phyloP scores from a whole-genome alignment of 2,329 filamentous ascomycete genomes.

The Fusarium temperatum region DNA sequence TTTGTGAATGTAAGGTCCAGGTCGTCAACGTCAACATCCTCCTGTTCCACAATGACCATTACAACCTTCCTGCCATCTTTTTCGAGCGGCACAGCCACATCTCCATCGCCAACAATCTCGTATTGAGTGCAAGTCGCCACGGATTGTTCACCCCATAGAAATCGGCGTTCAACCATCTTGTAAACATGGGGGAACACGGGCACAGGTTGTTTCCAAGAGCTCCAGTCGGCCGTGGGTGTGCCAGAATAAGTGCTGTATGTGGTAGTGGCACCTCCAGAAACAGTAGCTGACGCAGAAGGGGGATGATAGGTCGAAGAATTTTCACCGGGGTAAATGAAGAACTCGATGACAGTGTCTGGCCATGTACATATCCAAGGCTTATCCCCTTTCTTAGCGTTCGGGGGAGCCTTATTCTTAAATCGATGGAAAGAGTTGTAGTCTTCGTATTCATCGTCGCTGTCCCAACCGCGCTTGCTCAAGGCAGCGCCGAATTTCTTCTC shows the following conservation, averaged over 20 bases:
- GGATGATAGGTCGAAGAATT: slow-evolving; percentile 45
- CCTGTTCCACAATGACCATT: slow-evolving; percentile 55
- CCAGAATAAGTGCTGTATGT: slow-evolving; percentile 16
- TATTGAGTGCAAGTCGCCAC: slow-evolving; percentile 60
- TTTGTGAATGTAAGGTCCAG: not conserved
- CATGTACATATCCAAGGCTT: slow-evolving; percentile 68
- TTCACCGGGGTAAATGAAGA: slow-evolving; percentile 66
- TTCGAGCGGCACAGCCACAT: not conserved
- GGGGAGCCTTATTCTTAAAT: slow-evolving; percentile 24
- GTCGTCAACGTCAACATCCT: not conserved
- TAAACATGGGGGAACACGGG: slow-evolving; percentile 60
- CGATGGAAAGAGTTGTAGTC: slow-evolving; percentile 29
- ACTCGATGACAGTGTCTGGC: slow-evolving; percentile 63
- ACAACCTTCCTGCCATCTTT: slow-evolving; percentile 52
- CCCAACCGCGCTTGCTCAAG: slow-evolving; percentile 43
- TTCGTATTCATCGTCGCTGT: slow-evolving; percentile 17
- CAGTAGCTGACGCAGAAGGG: slow-evolving; percentile 2
- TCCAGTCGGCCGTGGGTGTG: not conserved
- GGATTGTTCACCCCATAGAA: slow-evolving; percentile 43
- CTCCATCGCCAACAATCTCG: slow-evolving; percentile 52
- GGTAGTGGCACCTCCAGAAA: not conserved
- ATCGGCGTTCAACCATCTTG: slow-evolving; percentile 64
- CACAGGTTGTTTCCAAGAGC: not conserved
- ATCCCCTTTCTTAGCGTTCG: slow-evolving; percentile 55
- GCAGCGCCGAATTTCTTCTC: slow-evolving; percentile 51